A percentile compares a stretch with the other conserved stretches of the same genome.
Evolutionary conservation across 2,329 filamentous ascomycete genomes (phyloP).

Genomic region (Ophiostoma australiae): DNA sequence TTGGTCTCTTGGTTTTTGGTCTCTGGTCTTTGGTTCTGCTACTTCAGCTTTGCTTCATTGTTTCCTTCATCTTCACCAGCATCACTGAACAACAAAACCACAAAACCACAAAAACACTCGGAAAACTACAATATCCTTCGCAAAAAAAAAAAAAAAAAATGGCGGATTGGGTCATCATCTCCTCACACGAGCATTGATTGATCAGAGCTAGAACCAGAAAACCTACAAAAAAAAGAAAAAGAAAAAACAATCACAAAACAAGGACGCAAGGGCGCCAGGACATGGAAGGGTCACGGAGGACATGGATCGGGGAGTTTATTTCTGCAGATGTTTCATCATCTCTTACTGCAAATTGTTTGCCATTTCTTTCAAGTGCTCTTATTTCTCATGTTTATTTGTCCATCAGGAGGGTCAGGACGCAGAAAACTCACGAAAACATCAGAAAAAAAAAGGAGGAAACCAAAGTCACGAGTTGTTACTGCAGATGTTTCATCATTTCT

Average conservation of each 20-base stretch:
- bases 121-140: neutral
- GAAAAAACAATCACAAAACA: neutral
- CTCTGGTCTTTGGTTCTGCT: neutral
- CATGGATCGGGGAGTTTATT: neutral
- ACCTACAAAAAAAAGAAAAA: no score
- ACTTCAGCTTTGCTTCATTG: neutral
- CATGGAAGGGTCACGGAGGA: no score
- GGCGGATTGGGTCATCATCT: neutral
- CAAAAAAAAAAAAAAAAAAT: neutral
- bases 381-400: neutral
- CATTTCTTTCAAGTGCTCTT: neutral
- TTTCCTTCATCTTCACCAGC: neutral
- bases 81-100: neutral
- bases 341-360: neutral
- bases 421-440: neutral
- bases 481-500: neutral
- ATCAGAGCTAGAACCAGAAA: no score
- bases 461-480: neutral
- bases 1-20: neutral
- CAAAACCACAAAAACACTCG: neutral
- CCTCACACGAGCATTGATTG: neutral
- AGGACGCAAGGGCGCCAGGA: neutral
- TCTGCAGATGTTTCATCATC: no score
- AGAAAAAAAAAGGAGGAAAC: neutral
- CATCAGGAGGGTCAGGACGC: neutral